Base-by-base conservation (phyloP, 2,329 filamentous ascomycete species). In the Fusarium odoratissimum region DNA sequence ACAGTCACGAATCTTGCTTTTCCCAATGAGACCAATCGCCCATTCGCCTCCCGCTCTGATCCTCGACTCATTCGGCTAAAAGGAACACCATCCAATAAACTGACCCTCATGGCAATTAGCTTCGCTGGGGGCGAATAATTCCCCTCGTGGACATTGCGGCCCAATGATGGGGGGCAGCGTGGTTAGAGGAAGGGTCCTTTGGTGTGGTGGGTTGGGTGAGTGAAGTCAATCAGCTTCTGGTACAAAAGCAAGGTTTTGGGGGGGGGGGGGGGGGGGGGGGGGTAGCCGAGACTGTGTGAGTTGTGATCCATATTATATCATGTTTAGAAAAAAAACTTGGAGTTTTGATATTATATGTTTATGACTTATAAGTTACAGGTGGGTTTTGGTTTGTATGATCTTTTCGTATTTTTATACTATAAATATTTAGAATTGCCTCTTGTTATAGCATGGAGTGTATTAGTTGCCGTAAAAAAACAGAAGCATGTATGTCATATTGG, bases 161-260 rank as follows among this genome's bases (percentile, higher is more conserved):
- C 76, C 69, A 77, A 77, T 77, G 70, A 59, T 55, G 65, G 57
- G 54, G 55, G 60, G 62, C 40, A 62, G 56, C 66, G 60, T 69
- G 60, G 49, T 56, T 44, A 41, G 30, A 44, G 48, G 57, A 61
- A 57, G 40, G 46, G 59, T 48, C 63, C 46, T 62, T 61, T 62
- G 70, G 52, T 69, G 67, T 71, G 71, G 74, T 76, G 72, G 74
- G 67, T 76, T 73, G 75, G 73, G 73, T 67, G 69, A 77, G 74
- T 59, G 45, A 64, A 51, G 44, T 40, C 45, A 35, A 54, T 49
- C 42, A 64, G 45, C 31, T 51, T 51, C 35, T 31, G 48, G 25
- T 40, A 10, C 17, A 30, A 58, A 66, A 61, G 46, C 60, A 64
- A 61, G 66, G 56, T 67, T 54, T 62, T 54, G 56, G n/a, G 42